Evolutionary conservation across 306 rosid species (phyloP).

Genomic region (Prunus fruticosa): DNA sequence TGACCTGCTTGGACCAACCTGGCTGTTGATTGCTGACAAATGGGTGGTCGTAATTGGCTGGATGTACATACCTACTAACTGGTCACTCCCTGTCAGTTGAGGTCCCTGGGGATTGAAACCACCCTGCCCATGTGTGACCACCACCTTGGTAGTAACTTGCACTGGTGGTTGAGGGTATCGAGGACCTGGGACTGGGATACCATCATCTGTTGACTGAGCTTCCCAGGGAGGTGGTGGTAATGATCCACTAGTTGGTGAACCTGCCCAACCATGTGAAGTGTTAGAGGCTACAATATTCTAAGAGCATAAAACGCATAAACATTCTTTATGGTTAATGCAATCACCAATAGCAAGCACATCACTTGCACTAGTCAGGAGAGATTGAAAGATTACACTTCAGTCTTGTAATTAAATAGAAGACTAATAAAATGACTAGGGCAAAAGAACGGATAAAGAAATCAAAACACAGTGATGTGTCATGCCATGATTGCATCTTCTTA

Average conservation of each 20-base stretch:
- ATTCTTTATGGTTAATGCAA: slow-evolving; percentile 14
- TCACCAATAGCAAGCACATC: slow-evolving; percentile 17
- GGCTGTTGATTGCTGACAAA: slow-evolving; percentile 51
- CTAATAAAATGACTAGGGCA: not conserved
- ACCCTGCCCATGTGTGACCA: slow-evolving; percentile 37
- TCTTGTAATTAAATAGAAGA: slow-evolving; percentile 11
- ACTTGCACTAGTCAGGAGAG: not conserved
- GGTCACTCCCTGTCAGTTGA: slow-evolving; percentile 52
- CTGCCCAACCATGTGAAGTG: slow-evolving; percentile 39
- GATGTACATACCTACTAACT: slow-evolving; percentile 59
- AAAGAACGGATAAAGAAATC: not conserved
- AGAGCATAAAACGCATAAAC: slow-evolving; percentile 15
- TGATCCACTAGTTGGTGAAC: slow-evolving; percentile 58
- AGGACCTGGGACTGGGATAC: slow-evolving; percentile 49
- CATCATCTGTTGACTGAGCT: slow-evolving; percentile 60
- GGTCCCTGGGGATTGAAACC: slow-evolving; percentile 56
- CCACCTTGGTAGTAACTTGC: slow-evolving; percentile 58
- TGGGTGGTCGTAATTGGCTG: slow-evolving; percentile 61
- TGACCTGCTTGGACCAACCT: slow-evolving; percentile 60
- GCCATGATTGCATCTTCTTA: slow-evolving; percentile 9
- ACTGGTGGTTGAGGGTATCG: slow-evolving; percentile 62
- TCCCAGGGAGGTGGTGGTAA: slow-evolving; percentile 99
- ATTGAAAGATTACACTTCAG: slow-evolving; percentile 2
- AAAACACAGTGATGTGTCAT: slow-evolving; percentile 14
- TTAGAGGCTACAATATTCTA: not conserved